A percentile compares a stretch with the other conserved stretches of the same genome.
These are phyloP conservation scores for Tylopilus sp. DNA, from an alignment of 768 basidiomycete genomes.

Conservation along the genomic window DNA sequence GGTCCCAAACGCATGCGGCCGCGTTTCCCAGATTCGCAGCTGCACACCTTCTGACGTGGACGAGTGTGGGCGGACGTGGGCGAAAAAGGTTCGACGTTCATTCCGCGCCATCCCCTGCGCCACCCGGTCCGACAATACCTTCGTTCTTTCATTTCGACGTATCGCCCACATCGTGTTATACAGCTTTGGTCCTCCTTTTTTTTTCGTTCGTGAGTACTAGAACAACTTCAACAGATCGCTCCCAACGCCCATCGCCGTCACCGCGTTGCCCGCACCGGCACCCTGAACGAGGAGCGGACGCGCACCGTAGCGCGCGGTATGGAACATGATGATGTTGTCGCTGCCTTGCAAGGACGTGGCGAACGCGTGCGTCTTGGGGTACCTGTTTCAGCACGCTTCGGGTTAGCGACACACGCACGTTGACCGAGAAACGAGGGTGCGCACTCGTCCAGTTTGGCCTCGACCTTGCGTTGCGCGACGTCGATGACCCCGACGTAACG, in stretches of 20 bases:
- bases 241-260: constrained; percentile 97
- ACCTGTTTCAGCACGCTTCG: constrained; percentile 48
- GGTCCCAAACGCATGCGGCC: constrained; percentile 4
- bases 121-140: constrained; percentile 3
- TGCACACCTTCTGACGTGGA: not conserved
- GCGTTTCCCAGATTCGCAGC: not conserved
- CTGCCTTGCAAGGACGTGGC: constrained; percentile 94
- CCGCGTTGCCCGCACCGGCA: constrained; percentile 95
- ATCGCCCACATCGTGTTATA: not conserved
- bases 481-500: constrained; percentile 96
- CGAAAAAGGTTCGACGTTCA: constrained; percentile 7
- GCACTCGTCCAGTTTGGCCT: constrained; percentile 87
- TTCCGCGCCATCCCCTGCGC: not conserved
- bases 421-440: constrained; percentile 18
- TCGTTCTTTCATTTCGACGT: not conserved
- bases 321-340: constrained; percentile 98
- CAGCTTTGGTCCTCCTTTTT: constrained; percentile 1
- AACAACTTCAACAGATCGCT: constrained; percentile 71
- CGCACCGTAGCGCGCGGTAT: constrained; percentile 85
- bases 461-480: constrained; percentile 59
- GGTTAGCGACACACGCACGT: not conserved
- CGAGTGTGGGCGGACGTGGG: not conserved
- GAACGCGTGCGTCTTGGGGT: constrained; percentile 86
- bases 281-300: constrained; percentile 93
- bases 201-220: constrained; percentile 6